phyloP scores from a whole-genome alignment of 306 rosid species.

The Macrotyloma uniflorum region DNA sequence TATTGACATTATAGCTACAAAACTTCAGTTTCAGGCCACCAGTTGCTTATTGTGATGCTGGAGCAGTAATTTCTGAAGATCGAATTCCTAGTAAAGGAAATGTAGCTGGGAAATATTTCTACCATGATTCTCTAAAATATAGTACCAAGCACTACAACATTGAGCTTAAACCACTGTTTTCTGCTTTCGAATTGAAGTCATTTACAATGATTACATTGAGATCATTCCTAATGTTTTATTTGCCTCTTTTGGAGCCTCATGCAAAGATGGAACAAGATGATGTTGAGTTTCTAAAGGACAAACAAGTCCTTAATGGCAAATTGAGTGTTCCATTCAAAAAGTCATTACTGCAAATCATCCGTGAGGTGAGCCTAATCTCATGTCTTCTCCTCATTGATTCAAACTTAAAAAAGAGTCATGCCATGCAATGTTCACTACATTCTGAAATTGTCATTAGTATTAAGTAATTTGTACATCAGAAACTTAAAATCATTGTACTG shows the following conservation, averaged over 20 bases:
- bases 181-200: slow-evolving; percentile 69
- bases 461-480: neutral
- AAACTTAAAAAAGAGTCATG: too few relatives aligned
- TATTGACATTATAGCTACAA: slow-evolving; percentile 39
- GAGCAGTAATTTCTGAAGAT: slow-evolving; percentile 59
- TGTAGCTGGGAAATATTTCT: slow-evolving; percentile 53
- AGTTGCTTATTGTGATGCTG: slow-evolving; percentile 77
- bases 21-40: slow-evolving; percentile 62
- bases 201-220: slow-evolving; percentile 66
- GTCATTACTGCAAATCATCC: slow-evolving; percentile 32
- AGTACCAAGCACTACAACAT: slow-evolving; percentile 62
- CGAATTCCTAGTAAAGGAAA: slow-evolving; percentile 45
- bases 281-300: slow-evolving; percentile 57
- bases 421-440: neutral
- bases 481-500: too few relatives aligned
- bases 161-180: slow-evolving; percentile 72
- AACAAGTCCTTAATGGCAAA: neutral
- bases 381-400: neutral
- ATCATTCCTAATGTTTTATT: slow-evolving; percentile 69
- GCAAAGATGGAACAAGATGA: slow-evolving; percentile 72
- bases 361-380: slow-evolving; percentile 33
- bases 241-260: slow-evolving; percentile 85
- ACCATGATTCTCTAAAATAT: slow-evolving; percentile 54
- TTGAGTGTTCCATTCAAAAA: slow-evolving; percentile 31
- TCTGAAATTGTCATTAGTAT: neutral